These are phyloP conservation scores for Postia placenta DNA, from an alignment of 768 basidiomycete genomes.

Conservation along the genomic window DNA sequence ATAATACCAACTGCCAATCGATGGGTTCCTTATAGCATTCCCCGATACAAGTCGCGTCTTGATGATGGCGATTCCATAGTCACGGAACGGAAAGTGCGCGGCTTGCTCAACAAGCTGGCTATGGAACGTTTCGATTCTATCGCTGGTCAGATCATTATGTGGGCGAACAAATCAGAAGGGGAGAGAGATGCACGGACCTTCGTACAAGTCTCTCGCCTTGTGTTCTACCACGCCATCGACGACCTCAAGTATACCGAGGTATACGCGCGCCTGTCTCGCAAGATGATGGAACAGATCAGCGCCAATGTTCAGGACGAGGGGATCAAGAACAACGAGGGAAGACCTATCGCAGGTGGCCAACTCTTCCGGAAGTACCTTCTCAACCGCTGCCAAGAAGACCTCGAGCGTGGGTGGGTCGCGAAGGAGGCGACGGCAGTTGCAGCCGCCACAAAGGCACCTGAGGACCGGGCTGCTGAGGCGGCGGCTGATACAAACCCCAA, in stretches of 20 bases:
- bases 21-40: too few species aligned
- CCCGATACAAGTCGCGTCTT: too few species aligned
- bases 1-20: too few species aligned
- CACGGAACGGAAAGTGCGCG: slow-evolving; percentile 92
- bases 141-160: slow-evolving; percentile 87
- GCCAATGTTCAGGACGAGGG: slow-evolving; percentile 84
- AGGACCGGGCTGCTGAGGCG: slow-evolving; percentile 77
- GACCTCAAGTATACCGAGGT: slow-evolving; percentile 95
- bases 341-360: slow-evolving; percentile 89
- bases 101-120: slow-evolving; percentile 89
- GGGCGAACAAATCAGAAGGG: slow-evolving; percentile 89
- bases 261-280: slow-evolving; percentile 92
- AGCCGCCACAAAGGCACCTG: slow-evolving; percentile 77
- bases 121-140: slow-evolving; percentile 96
- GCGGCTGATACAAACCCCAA: slow-evolving; percentile 55
- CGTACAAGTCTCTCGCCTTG: slow-evolving; percentile 91
- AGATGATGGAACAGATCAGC: slow-evolving; percentile 93
- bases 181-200: slow-evolving; percentile 92
- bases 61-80: slow-evolving; percentile 82
- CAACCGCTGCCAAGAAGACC: slow-evolving; percentile 96
- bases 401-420: slow-evolving; percentile 91
- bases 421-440: slow-evolving; percentile 85
- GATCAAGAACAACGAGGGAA: slow-evolving; percentile 74
- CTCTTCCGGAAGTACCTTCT: too few species aligned
- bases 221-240: slow-evolving; percentile 98